A percentile compares a stretch with the other conserved stretches of the same genome.
Evolutionary conservation across 257 asterid genomes (phyloP).

Genomic region (Solanum virginianum): DNA sequence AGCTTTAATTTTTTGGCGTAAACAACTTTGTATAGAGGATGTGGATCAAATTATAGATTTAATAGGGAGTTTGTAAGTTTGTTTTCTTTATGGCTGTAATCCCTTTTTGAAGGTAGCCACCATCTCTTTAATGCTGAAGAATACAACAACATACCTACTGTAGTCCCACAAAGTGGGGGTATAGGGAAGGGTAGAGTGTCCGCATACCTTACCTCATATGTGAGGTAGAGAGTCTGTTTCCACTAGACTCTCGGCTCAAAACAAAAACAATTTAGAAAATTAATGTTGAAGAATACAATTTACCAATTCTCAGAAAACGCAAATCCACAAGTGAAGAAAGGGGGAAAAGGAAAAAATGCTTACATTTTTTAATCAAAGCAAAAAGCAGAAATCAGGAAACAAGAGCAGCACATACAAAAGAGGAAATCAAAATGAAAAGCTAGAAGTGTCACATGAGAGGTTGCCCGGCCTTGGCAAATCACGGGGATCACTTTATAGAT

Average conservation of each 20-base stretch:
- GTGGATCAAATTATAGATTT: background rate
- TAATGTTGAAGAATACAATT: background rate
- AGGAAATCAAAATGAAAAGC: background rate
- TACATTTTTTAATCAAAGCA: background rate
- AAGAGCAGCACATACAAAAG: background rate
- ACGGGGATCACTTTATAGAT: background rate
- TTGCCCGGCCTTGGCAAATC: background rate
- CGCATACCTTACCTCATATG: background rate
- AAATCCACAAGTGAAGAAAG: background rate
- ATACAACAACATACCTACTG: background rate
- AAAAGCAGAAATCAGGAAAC: background rate
- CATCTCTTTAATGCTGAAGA: background rate
- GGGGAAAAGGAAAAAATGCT: background rate
- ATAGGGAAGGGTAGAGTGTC: background rate
- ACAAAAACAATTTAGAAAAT: background rate
- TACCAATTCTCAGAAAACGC: background rate
- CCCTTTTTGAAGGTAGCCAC: background rate
- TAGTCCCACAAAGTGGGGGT: background rate
- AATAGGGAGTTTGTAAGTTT: background rate
- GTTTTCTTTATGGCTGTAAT: background rate
- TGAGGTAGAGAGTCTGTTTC: background rate
- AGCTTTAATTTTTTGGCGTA: background rate
- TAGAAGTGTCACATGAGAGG: background rate
- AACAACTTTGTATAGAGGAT: background rate
- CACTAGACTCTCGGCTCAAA: background rate